Evolutionary conservation across 371 early-diverging fungal species (phyloP).

Genomic region (Syncephalastrum monosporum): DNA sequence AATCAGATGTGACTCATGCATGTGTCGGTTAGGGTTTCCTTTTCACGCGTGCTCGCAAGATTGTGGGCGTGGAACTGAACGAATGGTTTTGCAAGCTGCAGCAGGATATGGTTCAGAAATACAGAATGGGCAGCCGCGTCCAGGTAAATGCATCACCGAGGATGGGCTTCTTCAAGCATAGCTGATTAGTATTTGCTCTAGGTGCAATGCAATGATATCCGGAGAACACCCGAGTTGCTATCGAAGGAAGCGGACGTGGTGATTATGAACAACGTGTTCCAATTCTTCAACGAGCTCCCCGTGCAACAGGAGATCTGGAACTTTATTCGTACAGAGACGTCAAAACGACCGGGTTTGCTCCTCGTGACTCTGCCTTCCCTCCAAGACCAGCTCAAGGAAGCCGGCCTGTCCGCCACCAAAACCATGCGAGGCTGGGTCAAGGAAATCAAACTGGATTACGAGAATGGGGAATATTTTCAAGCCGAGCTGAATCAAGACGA

Average conservation of each 20-base stretch:
- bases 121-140: slow-evolving; percentile 56
- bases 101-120: slow-evolving; percentile 53
- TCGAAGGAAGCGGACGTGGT: slow-evolving; percentile 50
- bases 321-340: slow-evolving; percentile 50
- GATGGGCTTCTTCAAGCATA: not conserved
- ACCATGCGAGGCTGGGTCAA: slow-evolving; percentile 49
- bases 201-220: slow-evolving; percentile 53
- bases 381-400: slow-evolving; percentile 62
- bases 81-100: slow-evolving; percentile 62
- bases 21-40: slow-evolving; percentile 45
- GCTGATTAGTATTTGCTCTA: slow-evolving; percentile 5
- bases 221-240: slow-evolving; percentile 42
- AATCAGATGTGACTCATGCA: too few species aligned
- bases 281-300: slow-evolving; percentile 55
- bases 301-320: slow-evolving; percentile 62
- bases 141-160: slow-evolving; percentile 31
- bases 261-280: slow-evolving; percentile 68
- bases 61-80: slow-evolving; percentile 66
- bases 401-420: slow-evolving; percentile 40
- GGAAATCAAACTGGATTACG: slow-evolving; percentile 45
- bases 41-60: slow-evolving; percentile 53
- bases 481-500: slow-evolving; percentile 42
- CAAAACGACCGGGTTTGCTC: slow-evolving; percentile 46
- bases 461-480: slow-evolving; percentile 42
- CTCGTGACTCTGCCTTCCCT: slow-evolving; percentile 59